Evolutionary conservation across 1,284 basidiomycete genomes (phyloP).

Genomic region (Testicularia cyperi): DNA sequence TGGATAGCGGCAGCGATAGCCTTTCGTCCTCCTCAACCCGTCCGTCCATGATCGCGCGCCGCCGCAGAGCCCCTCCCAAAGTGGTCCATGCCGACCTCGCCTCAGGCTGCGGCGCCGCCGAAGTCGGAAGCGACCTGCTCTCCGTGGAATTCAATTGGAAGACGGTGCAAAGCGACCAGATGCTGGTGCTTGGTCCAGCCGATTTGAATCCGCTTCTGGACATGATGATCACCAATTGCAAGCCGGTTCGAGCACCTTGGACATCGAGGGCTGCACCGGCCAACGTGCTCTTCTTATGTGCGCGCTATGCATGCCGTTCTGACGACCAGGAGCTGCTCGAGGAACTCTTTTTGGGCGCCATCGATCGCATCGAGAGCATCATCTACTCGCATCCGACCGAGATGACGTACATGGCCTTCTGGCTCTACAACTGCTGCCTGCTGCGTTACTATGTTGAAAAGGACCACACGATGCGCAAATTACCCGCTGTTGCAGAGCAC

Average conservation of each 20-base stretch:
- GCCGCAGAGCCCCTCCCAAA: constrained; percentile 22
- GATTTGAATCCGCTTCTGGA: constrained; percentile 76
- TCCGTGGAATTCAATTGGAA: constrained; percentile 48
- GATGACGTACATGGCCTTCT: constrained; percentile 82
- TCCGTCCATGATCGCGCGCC: constrained; percentile 16
- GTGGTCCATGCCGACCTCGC: constrained; percentile 24
- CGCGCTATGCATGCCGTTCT: constrained; percentile 69
- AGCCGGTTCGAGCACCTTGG: constrained; percentile 64
- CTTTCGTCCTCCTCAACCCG: constrained; percentile 10
- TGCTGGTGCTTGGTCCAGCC: constrained; percentile 85
- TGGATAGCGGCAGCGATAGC: neutral
- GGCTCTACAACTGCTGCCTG: constrained; percentile 86
- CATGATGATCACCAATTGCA: constrained; percentile 71
- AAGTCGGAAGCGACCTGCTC: constrained; percentile 46
- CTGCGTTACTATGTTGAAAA: constrained; percentile 84
- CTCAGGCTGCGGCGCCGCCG: constrained; percentile 48
- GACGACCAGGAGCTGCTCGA: constrained; percentile 67
- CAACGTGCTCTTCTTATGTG: constrained; percentile 66
- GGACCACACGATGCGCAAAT: constrained; percentile 32
- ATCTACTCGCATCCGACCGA: constrained; percentile 75
- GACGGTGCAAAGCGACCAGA: constrained; percentile 60
- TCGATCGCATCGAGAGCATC: constrained; percentile 85
- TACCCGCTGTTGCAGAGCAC: constrained; percentile 28
- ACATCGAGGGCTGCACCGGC: constrained; percentile 59
- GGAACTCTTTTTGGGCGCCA: constrained; percentile 83